Conservation (phyloP, 768 basidiomycete species). For the Russula compacta region DNA sequence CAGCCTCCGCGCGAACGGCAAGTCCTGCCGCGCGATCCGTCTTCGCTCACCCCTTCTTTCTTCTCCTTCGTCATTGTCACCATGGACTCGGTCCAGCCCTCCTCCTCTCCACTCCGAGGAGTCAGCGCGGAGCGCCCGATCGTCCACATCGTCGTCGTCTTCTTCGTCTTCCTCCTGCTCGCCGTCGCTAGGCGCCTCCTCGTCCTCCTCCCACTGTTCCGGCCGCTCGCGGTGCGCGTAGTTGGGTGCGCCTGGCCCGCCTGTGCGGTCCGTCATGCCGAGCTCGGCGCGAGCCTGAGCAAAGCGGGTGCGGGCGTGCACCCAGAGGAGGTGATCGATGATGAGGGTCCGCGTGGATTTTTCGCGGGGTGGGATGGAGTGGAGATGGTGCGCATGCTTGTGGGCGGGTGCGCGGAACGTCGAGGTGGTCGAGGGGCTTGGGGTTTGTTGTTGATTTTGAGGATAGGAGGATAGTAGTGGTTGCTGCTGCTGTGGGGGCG, state of each 20-base stretch:
- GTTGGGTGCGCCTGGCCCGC: slow-evolving; percentile 51
- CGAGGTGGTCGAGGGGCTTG: not conserved
- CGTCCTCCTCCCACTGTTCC: slow-evolving; percentile 71
- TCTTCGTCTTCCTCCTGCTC: slow-evolving; percentile 31
- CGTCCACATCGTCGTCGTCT: slow-evolving; percentile 22
- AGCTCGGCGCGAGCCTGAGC: slow-evolving; percentile 79
- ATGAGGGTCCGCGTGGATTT: slow-evolving; percentile 86
- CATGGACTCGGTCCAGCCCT: slow-evolving; percentile 38
- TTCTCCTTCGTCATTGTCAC: slow-evolving; percentile 39
- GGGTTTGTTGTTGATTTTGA: not conserved
- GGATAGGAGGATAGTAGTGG: not conserved
- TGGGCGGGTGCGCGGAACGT: slow-evolving; percentile 68
- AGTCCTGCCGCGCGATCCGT: slow-evolving; percentile 46
- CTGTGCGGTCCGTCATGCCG: slow-evolving; percentile 76
- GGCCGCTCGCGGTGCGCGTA: slow-evolving; percentile 58
- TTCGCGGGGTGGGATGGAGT: slow-evolving; percentile 78
- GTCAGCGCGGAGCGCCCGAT: slow-evolving; percentile 34
- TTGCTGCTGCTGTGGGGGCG: not conserved
- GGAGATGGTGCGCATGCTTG: slow-evolving; percentile 81
- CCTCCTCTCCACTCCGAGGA: slow-evolving; percentile 26
- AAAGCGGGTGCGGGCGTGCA: slow-evolving; percentile 70
- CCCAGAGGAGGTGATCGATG: slow-evolving; percentile 83
- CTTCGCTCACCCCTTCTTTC: slow-evolving; percentile 39
- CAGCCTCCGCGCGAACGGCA: slow-evolving; percentile 51
- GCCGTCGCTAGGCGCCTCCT: slow-evolving; percentile 55